Evolutionary conservation across 2,329 filamentous ascomycete genomes (phyloP), one percentile per base, ranked within the genome.

Genomic region (Chrysosporium queenslandicum): DNA sequence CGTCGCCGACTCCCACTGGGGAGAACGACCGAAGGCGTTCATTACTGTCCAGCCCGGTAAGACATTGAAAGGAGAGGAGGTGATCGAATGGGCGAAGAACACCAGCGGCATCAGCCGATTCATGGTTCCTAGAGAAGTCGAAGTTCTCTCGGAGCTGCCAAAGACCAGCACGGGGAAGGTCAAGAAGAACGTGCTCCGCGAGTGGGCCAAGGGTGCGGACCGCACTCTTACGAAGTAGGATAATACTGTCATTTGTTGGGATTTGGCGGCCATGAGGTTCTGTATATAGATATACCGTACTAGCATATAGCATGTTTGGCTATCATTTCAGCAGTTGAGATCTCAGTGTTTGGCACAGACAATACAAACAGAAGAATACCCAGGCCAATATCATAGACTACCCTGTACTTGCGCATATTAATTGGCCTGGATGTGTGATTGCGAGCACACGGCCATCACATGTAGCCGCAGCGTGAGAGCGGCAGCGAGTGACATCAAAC

Each of bases 81-180:
- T 98, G 23, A 89, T 97, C 53, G 70, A 79, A 45, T 98, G 92
- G 92, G 88, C 90, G 2, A 90, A 84, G 67, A 74, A 85, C 58
- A 78, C 86, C 61, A 86, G 85, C 64, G 76, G 76, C 25, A 95
- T 98, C 60, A 90, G 86, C 70, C 82, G 82, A 58, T 98, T 96
- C 65, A 97, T 97, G 92, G 83, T 84, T 41, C 81, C 80, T 11
- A 73, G 76, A 47, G 81, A 84, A 67, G 78, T 84, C 0, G 87
- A 94, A 67, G 74, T 97, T 40, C 80, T 98, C n/a, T 59, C 73
- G 4, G 90, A 96, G 68, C 74, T 98, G 58, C 92, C 92, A 8
- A 98, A 98, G 78, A 98, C 92, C 25, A 92, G 86, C 68, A 98
- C 92, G 0, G 92, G 92, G 2, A 98, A 98, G 77, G 78, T 97